Base-by-base conservation (phyloP, 2,329 filamentous ascomycete species). In the Sclerotiophoma versabilis region DNA sequence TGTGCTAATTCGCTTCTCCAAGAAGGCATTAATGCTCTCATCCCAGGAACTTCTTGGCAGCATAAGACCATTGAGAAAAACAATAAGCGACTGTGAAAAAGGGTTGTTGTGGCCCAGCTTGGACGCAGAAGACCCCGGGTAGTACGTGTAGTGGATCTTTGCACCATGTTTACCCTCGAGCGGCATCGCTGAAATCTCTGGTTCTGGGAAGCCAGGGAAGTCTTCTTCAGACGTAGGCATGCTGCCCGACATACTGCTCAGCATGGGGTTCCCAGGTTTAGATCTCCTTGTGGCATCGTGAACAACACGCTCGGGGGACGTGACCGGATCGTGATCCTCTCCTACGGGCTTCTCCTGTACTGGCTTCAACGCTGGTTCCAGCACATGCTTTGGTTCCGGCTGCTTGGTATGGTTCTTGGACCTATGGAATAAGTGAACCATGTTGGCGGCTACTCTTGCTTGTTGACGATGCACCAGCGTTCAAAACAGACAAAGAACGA, bases 31-130 rank as follows among this genome's bases (percentile, higher is more conserved):
- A 15, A 79, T 75, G 3, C 71, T 58, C 1, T 66, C 60, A 5
- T 70, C 62, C 77, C 77, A 80, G 4, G 70, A 73, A 15, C 68
- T 65, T 54, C 77, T 71, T 1, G 78, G 74, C 0, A 76, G 63
- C 54, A 78, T 72, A 5, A 80, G 65, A 17, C 78, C 79, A 47
- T 80, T 81, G 15, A 80, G 57, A 49, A 78, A 81, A 30, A 81
- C 73, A 19, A 80, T 63, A 4, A 80, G 65, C 2, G 69, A 71
- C 48, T 69, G 65, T 19, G 69, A 62, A 54, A 75, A 74, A 3
- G 71, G 70, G 29, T 74, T 74, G 26, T 61, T 63, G 25, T 64
- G 61, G 29, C 54, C 48, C 10, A 63, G 46, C 25, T 50, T 61
- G 12, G 66, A 62, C 36, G 47, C 47, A 37, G 57, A 54, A 25